Base-by-base conservation (phyloP, 2,329 filamentous ascomycete genomes). In the Aspergillus sp. region DNA sequence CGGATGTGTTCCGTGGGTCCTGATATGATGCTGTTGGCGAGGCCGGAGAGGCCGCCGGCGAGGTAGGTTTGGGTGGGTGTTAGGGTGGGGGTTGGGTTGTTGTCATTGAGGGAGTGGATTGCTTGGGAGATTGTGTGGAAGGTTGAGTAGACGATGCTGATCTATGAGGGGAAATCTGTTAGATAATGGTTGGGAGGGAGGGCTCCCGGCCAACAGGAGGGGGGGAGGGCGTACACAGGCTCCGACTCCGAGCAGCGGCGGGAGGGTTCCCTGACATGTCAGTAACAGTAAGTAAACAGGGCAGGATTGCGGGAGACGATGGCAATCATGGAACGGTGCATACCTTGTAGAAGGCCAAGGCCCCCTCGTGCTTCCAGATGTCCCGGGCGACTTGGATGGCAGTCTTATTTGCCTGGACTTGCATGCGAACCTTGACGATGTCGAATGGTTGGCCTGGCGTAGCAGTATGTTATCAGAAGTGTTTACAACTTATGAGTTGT, bases 391-490 rank as follows among this genome's bases (percentile, higher is more conserved):
- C 89, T 67, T 89, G 82, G 44, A 93, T 77, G 51, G 93, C 93
- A 59, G 84, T 86, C 13, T 45, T 52, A 83, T 81, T 81, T 96
- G 93, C 65, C 89, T 84, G 34, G 82, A 93, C 97, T 76, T 98
- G 93, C 41, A 98, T 84, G 52, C 93, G 89, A 68, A 98, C 93
- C 79, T 97, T 97, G 79, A 98, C 88, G 61, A 96, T 96, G 80
- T 96, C 92, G 83, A 86, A 87, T 13, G 84, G 84, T 72, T 86
- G 84, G 60, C 83, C 82, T 85, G 63, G 20, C 3, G 20, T 20
- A 20, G 1, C 20, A 20, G 3, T 20, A 20, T 20, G 20, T 20
- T 20, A 20, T 20, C 20, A 20, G 20, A 20, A 20, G 20, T 20
- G 20, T n/a, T n/a, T n/a, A n/a, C n/a, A n/a, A n/a, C n/a, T n/a